Evolutionary conservation across 2,329 filamentous ascomycete genomes (phyloP).

Genomic region (Magnaporthiopsis incrustans): DNA sequence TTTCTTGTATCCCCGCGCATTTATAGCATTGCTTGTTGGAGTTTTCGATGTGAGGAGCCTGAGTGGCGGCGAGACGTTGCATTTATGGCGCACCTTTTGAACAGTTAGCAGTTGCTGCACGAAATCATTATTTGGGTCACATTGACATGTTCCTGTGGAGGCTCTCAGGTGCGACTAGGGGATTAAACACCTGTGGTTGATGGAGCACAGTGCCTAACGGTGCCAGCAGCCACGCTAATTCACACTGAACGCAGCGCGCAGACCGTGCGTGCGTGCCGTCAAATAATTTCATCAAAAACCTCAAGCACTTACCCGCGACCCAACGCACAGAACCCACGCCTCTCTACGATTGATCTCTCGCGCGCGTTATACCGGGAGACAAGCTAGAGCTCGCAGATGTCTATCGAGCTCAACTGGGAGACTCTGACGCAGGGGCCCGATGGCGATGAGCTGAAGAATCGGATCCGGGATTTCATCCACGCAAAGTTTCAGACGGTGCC

Average conservation of each 20-base stretch:
- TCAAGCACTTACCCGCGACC: background rate
- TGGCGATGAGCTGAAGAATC: slow-evolving; percentile 73
- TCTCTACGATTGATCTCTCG: background rate
- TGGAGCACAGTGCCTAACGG: too few relatives aligned
- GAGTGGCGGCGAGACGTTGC: background rate
- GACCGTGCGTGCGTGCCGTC: background rate
- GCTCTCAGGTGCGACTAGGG: too few relatives aligned
- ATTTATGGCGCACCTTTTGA: background rate
- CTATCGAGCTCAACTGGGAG: slow-evolving; percentile 96
- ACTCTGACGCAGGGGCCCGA: slow-evolving; percentile 84
- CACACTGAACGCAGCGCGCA: background rate
- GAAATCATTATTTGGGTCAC: background rate
- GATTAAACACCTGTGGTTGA: too few relatives aligned
- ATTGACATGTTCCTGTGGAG: too few relatives aligned
- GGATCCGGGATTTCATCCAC: slow-evolving; percentile 88
- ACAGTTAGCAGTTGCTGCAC: background rate
- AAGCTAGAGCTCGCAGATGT: slow-evolving; percentile 50
- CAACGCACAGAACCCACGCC: background rate
- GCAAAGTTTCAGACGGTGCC: slow-evolving; percentile 89
- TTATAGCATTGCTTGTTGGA: background rate
- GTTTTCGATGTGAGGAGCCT: background rate
- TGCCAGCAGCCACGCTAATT: background rate
- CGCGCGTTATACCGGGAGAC: background rate
- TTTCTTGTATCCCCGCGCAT: background rate
- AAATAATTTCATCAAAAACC: background rate